Conservation (phyloP, 2,329 filamentous ascomycete genomes). For the Sclerotinia nivalis region DNA sequence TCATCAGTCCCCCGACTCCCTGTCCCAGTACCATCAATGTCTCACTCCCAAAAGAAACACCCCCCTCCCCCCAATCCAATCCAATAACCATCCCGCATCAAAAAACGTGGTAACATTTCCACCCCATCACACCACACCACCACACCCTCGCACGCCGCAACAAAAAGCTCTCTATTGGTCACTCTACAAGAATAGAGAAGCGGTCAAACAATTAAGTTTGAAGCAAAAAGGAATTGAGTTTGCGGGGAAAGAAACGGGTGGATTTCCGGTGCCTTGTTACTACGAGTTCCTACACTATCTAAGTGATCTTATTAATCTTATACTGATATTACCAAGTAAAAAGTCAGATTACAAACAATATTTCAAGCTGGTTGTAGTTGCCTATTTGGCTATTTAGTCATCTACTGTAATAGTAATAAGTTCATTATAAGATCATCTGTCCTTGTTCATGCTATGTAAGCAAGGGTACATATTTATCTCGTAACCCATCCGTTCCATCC, state of each 20-base stretch:
- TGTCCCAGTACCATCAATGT: neutral
- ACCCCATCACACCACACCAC: neutral
- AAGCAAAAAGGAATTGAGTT: neutral
- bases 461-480: conserved; percentile 10
- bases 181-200: neutral
- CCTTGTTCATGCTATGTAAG: neutral
- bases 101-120: neutral
- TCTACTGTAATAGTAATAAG: neutral
- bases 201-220: neutral
- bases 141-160: neutral
- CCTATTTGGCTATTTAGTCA: neutral
- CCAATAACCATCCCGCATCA: neutral
- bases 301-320: neutral
- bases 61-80: neutral
- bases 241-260: neutral
- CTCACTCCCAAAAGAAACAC: neutral
- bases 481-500: neutral
- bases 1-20: neutral
- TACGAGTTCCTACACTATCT: no score
- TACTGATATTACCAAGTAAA: neutral
- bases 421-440: neutral
- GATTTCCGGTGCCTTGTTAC: neutral
- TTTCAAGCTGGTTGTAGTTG: neutral
- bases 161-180: neutral
- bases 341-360: neutral